Evolutionary conservation across 257 asterid species (phyloP).

Genomic region (Solanum peruvianum): DNA sequence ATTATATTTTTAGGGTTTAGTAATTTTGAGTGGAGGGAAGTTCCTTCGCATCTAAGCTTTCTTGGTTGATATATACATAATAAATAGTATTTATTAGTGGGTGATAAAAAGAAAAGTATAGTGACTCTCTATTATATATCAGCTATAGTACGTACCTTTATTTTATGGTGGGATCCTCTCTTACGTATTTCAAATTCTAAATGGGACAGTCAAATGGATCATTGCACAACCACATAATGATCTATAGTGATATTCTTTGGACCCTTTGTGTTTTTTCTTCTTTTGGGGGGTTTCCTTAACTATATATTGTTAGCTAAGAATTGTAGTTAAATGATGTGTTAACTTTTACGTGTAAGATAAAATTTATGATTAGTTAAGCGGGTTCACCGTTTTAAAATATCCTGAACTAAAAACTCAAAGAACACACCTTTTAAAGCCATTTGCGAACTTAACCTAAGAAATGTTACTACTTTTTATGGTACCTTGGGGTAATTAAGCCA

Average conservation of each 20-base stretch:
- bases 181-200: slow-evolving; percentile 3
- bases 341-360: not conserved
- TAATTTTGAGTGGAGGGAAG: slow-evolving; percentile 16
- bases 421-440: not conserved
- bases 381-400: not conserved
- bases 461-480: not conserved
- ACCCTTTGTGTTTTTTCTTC: not conserved
- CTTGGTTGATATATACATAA: not conserved
- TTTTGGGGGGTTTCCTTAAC: not conserved
- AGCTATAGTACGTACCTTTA: not conserved
- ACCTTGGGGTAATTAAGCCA: not conserved
- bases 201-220: not conserved
- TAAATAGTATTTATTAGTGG: slow-evolving; percentile 9
- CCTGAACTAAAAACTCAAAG: not conserved
- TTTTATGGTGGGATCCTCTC: slow-evolving; percentile 3
- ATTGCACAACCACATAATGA: not conserved
- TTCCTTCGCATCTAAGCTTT: slow-evolving; percentile 35
- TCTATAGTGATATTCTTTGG: not conserved
- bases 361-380: not conserved
- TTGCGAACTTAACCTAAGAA: not conserved
- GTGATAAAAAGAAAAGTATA: slow-evolving; percentile 6
- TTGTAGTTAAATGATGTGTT: not conserved
- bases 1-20: slow-evolving; percentile 18
- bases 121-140: slow-evolving; percentile 10
- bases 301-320: not conserved